Conservation (phyloP, 352 stramenopile species). For the Phytophthora pluvialis region DNA sequence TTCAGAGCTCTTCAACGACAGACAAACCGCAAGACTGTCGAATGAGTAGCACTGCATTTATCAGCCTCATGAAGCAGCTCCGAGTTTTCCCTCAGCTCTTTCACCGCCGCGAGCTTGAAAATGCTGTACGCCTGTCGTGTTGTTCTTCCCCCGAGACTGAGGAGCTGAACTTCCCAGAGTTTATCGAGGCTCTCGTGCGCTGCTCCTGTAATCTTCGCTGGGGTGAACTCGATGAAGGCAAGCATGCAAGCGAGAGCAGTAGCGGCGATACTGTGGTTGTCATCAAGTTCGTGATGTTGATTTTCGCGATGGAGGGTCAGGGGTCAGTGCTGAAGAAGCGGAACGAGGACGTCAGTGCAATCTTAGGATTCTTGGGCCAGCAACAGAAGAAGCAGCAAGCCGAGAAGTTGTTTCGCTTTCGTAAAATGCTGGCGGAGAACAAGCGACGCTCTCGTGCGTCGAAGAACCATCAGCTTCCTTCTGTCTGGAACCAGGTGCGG, state of each 20-base stretch:
- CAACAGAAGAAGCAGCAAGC: conserved; percentile 46
- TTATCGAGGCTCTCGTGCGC: conserved; percentile 62
- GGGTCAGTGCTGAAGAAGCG: conserved; percentile 66
- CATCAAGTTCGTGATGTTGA: conserved; percentile 76
- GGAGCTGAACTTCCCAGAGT: conserved; percentile 61
- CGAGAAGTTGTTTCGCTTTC: conserved; percentile 56
- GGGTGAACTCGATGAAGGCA: conserved; percentile 26
- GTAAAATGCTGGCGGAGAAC: conserved; percentile 41
- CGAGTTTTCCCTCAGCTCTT: conserved; percentile 68
- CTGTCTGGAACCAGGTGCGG: conserved; percentile 35
- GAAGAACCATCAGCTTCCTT: conserved; percentile 4
- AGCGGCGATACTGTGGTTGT: conserved; percentile 38
- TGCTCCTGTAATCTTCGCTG: conserved; percentile 60
- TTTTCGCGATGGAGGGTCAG: conserved; percentile 80
- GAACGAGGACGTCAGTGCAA: conserved; percentile 58
- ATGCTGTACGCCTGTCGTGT: conserved; percentile 45
- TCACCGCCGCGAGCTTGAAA: conserved; percentile 57
- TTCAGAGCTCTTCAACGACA: conserved; percentile 16
- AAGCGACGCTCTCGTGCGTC: conserved; percentile 22
- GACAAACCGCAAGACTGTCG: conserved; percentile 31
- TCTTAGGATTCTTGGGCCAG: conserved; percentile 55
- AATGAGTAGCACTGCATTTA: conserved; percentile 44
- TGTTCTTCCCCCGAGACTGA: conserved; percentile 32
- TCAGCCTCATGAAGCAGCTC: conserved; percentile 59
- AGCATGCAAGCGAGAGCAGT: conserved; percentile 1